Percentiles rank a stretch among this genome's conserved stretches.
phyloP scores from a whole-genome alignment of 176 grass and related monocot genomes.

The Triticum aestivum region IWGSC_CS_RefSeq_v2.1 NC_057798.1:408618367-408618866 shows the following conservation, averaged over 20 bases:
- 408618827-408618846: slow-evolving; percentile 26
- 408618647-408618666: not conserved
- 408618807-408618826: not conserved
- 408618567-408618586: not conserved
- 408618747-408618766: not conserved
- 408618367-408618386: not conserved
- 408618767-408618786: not conserved
- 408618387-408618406: not conserved
- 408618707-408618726: not conserved
- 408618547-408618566: not conserved
- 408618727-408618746: not conserved
- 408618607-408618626: not conserved
- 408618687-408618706: not conserved
- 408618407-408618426: not conserved
- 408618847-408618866: slow-evolving; percentile 39
- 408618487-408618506: not conserved
- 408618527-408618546: not conserved
- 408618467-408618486: not conserved
- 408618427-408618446: slow-evolving; percentile 18
- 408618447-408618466: not conserved
- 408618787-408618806: not conserved
- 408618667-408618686: too few species aligned
- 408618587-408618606: not conserved
- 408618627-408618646: not conserved
- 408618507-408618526: not conserved